A percentile compares a stretch with the other conserved stretches of the same genome.
Evolutionary conservation across 345 rosid species (phyloP).

Genomic region (Gossypium longicalyx): DNA sequence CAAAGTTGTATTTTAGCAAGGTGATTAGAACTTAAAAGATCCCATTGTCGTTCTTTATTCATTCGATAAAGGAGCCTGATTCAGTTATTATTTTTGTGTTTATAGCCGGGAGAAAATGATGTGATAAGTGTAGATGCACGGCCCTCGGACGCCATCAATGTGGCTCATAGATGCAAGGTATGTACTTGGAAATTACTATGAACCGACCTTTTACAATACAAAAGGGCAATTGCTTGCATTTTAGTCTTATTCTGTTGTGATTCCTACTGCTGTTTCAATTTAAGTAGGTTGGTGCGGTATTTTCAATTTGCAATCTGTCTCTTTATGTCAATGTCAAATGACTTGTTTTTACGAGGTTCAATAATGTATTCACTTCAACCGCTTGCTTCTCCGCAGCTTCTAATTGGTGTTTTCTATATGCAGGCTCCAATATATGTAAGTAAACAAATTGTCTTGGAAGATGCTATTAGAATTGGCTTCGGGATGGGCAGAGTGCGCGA

Average conservation of each 20-base stretch:
- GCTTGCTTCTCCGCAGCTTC: constrained; percentile 11
- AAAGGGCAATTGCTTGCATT: background rate
- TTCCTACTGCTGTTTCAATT: background rate
- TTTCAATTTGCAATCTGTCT: background rate
- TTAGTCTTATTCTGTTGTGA: background rate
- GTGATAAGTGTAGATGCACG: constrained; percentile 60
- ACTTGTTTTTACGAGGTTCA: background rate
- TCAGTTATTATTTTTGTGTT: constrained; percentile 10
- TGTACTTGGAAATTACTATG: background rate
- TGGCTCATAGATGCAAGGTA: constrained; percentile 70
- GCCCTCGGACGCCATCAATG: constrained; percentile 88
- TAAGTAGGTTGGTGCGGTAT: background rate
- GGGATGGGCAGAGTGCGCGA: constrained; percentile 45
- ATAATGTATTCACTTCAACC: background rate
- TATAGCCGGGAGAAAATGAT: constrained; percentile 68
- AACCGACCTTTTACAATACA: background rate
- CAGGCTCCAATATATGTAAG: constrained; percentile 89
- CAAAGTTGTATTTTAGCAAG: constrained; percentile 67
- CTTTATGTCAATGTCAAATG: background rate
- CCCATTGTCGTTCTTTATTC: constrained; percentile 13
- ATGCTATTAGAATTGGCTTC: constrained; percentile 72
- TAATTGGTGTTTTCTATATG: constrained; percentile 16
- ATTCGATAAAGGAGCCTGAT: background rate
- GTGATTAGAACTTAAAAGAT: constrained; percentile 32
- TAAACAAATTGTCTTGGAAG: constrained; percentile 67